Evolutionary conservation across 768 basidiomycete genomes (phyloP).

Genomic region (Panaeolus papilionaceus): DNA sequence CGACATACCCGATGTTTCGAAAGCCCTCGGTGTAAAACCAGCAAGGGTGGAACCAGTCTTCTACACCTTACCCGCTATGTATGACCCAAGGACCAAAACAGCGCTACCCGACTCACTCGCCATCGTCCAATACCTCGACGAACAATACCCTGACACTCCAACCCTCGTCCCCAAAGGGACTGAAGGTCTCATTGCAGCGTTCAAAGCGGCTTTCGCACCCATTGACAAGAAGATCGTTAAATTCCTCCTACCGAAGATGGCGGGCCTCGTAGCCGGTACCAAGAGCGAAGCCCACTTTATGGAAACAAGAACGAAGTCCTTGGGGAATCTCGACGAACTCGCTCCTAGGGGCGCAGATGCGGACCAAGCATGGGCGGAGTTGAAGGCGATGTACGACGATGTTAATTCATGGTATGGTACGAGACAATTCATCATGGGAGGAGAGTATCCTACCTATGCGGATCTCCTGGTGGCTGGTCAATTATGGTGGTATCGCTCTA

Average conservation of each 20-base stretch:
- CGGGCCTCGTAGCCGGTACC: slow-evolving; percentile 9
- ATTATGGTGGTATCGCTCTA: slow-evolving; percentile 50
- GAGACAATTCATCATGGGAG: slow-evolving; percentile 15
- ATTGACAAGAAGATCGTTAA: slow-evolving; percentile 9
- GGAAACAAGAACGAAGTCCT: slow-evolving; percentile 5
- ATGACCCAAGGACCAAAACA: slow-evolving; percentile 45
- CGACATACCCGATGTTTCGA: not conserved
- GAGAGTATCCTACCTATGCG: slow-evolving; percentile 19
- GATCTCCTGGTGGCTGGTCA: slow-evolving; percentile 37
- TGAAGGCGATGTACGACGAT: slow-evolving; percentile 15
- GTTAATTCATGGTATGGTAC: slow-evolving; percentile 19
- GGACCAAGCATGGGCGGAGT: slow-evolving; percentile 13
- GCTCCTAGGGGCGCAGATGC: slow-evolving; percentile 14
- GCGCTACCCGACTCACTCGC: slow-evolving; percentile 44
- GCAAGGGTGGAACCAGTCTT: slow-evolving; percentile 31
- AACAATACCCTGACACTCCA: slow-evolving; percentile 48
- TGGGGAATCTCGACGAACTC: slow-evolving; percentile 6
- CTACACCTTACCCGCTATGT: slow-evolving; percentile 55
- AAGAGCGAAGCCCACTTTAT: slow-evolving; percentile 20
- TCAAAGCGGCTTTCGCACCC: slow-evolving; percentile 28
- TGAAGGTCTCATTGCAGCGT: slow-evolving; percentile 37
- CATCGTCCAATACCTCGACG: slow-evolving; percentile 58
- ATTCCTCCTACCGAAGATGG: slow-evolving; percentile 16
- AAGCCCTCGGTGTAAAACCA: slow-evolving; percentile 12
- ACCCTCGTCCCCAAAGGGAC: slow-evolving; percentile 34